phyloP scores from a whole-genome alignment of 371 early-diverging fungal species.

The Mucor lusitanicus region DNA sequence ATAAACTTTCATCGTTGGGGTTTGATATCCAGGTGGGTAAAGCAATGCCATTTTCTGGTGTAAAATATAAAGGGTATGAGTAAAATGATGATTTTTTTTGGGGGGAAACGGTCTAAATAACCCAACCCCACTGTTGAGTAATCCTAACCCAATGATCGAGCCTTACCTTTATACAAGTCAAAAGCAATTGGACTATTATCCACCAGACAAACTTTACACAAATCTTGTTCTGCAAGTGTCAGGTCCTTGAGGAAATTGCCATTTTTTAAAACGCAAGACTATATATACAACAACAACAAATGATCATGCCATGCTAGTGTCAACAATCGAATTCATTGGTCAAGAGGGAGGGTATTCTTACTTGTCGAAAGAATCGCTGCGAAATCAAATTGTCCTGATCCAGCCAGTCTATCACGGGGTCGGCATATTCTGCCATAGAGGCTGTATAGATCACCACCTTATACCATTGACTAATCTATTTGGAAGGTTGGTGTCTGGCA shows the following conservation, averaged over 20 bases:
- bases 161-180: conserved; percentile 79
- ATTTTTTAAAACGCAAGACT: conserved; percentile 73
- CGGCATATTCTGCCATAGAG: conserved; percentile 96
- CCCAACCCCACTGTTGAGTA: background rate
- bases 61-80: background rate
- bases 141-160: background rate
- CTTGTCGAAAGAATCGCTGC: conserved; percentile 85
- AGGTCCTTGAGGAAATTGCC: conserved; percentile 92
- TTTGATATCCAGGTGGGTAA: conserved; percentile 83
- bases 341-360: conserved; percentile 17
- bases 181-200: conserved; percentile 92
- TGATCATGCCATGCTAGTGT: background rate
- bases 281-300: background rate
- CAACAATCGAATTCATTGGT: background rate
- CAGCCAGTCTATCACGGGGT: conserved; percentile 95
- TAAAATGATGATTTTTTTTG: background rate
- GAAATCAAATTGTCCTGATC: conserved; percentile 84
- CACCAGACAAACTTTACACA: conserved; percentile 86
- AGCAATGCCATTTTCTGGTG: conserved; percentile 82
- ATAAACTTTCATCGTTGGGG: conserved; percentile 77
- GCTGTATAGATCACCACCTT: conserved; percentile 98
- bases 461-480: conserved; percentile 92
- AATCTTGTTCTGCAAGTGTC: conserved; percentile 76
- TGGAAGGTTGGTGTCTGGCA: background rate
- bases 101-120: background rate